Percentiles rank a stretch among this genome's conserved stretches.
Conservation (phyloP, 768 basidiomycete species). For the Russula lepida region DNA sequence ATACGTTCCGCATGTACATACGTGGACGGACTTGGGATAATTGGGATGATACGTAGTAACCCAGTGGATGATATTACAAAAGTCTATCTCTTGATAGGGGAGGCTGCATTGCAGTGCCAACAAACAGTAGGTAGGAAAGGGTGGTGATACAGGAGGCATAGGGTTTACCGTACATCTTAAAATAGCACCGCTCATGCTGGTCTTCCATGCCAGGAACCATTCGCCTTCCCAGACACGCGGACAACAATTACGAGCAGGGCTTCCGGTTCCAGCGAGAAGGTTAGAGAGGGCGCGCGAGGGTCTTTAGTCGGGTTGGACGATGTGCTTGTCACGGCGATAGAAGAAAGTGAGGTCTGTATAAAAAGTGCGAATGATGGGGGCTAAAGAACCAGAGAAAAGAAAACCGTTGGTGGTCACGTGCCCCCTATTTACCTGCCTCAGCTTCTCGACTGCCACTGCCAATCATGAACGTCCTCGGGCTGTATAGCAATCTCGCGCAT, state of each 20-base stretch:
- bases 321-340: too few species aligned
- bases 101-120: background rate
- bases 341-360: too few species aligned
- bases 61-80: background rate
- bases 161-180: constrained; percentile 14
- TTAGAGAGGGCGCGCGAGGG: constrained; percentile 61
- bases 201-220: constrained; percentile 74
- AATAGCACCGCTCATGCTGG: constrained; percentile 53
- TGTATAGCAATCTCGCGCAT: too few species aligned
- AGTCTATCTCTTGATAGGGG: background rate
- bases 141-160: constrained; percentile 13
- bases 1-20: background rate
- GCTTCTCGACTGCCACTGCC: too few species aligned
- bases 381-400: too few species aligned
- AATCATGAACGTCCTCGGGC: too few species aligned
- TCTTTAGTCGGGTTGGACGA: constrained; percentile 56
- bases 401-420: too few species aligned
- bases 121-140: background rate
- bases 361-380: too few species aligned
- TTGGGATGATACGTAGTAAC: background rate
- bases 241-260: constrained; percentile 45
- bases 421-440: too few species aligned
- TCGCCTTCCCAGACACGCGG: constrained; percentile 61
- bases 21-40: background rate
- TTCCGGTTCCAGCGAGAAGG: constrained; percentile 63